Evolutionary conservation across 306 rosid species (phyloP).

Genomic region (Citrullus mucosospermus): DNA sequence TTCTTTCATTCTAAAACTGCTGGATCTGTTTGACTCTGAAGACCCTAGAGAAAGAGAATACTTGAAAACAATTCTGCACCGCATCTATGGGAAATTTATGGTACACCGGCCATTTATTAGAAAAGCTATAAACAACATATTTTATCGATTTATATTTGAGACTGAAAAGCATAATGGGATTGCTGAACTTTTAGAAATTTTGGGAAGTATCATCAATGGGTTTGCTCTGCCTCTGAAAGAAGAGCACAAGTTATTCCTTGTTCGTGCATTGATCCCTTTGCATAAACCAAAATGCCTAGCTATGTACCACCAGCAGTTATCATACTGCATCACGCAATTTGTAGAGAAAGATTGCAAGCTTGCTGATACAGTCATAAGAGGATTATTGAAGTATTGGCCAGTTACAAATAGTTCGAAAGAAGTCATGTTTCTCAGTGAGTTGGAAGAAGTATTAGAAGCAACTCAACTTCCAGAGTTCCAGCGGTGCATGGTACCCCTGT

Average conservation of each 20-base stretch:
- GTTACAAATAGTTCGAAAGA: conserved; percentile 76
- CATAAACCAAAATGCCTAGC: conserved; percentile 74
- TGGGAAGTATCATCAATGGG: conserved; percentile 77
- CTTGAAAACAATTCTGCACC: conserved; percentile 58
- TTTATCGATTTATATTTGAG: conserved; percentile 48
- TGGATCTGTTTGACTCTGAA: conserved; percentile 65
- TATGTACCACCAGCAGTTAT: conserved; percentile 66
- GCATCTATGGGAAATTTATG: conserved; percentile 58
- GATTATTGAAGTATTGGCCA: conserved; percentile 84
- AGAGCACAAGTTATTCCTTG: conserved; percentile 68
- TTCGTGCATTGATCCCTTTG: conserved; percentile 55
- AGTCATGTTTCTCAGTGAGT: conserved; percentile 68
- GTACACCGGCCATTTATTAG: conserved; percentile 77
- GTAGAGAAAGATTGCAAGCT: conserved; percentile 86
- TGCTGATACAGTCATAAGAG: conserved; percentile 73
- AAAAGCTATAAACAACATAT: conserved; percentile 53
- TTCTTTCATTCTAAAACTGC: conserved; percentile 49
- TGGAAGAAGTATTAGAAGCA: conserved; percentile 75
- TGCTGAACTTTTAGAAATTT: conserved; percentile 59
- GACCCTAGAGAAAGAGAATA: conserved; percentile 67
- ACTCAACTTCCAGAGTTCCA: conserved; percentile 77
- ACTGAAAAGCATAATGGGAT: conserved; percentile 66
- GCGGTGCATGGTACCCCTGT: conserved; percentile 71
- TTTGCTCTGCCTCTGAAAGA: conserved; percentile 67
- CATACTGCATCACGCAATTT: conserved; percentile 63